phyloP scores from a whole-genome alignment of 805 yeast species.

The Yarrowia deformans region DNA sequence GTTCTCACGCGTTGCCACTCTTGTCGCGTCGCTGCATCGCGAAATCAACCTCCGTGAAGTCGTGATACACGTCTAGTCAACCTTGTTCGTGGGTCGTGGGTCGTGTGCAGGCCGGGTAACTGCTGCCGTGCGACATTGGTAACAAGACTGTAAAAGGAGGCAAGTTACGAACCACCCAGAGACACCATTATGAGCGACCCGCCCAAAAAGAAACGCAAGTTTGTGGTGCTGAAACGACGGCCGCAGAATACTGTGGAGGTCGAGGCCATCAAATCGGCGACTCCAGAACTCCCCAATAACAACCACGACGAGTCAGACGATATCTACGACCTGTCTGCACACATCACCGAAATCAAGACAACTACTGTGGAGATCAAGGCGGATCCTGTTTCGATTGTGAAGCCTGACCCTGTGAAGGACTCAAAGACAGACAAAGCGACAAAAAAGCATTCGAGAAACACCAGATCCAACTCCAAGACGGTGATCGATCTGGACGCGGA shows the following conservation, averaged over 20 bases:
- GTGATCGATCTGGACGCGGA: not conserved
- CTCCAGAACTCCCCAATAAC: not conserved
- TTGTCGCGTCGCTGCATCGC: no score
- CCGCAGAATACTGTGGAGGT: not conserved
- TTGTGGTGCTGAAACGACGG: slow-evolving; percentile 7
- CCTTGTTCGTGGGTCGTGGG: no score
- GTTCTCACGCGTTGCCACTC: not conserved
- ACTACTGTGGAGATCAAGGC: not conserved
- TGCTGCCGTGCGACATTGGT: not conserved
- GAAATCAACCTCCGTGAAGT: no score
- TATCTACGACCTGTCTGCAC: slow-evolving; percentile 18
- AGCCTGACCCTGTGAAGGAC: not conserved
- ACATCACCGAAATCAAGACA: not conserved
- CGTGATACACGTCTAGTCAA: no score
- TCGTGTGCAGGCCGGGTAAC: slow-evolving; percentile 6
- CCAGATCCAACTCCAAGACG: not conserved
- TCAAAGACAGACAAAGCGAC: no score
- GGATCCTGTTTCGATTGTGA: not conserved
- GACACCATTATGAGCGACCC: not conserved
- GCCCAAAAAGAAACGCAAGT: slow-evolving; percentile 17
- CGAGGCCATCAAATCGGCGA: not conserved
- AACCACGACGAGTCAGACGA: not conserved
- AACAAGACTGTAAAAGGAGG: not conserved
- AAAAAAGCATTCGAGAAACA: not conserved
- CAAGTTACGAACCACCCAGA: no score